Evolutionary conservation across 176 grass and related monocot species (phyloP), one percentile per base, ranked within the genome.

Genomic region (Avena insularis): DNA sequence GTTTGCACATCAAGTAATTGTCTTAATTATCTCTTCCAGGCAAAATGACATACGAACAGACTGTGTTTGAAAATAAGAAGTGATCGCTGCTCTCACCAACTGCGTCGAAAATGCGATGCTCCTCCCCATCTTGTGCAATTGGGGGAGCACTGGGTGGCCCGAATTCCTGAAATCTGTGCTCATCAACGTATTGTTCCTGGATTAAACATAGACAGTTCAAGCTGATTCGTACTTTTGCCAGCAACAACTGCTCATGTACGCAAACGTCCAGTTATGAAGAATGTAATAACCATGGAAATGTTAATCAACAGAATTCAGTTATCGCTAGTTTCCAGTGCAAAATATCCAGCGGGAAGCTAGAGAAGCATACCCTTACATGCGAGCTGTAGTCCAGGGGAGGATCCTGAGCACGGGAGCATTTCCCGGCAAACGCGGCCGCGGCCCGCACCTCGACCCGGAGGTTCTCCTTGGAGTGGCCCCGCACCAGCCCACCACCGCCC

Each of bases 61-160:
- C 16, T 70, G 2, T 12, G 12, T 63, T 85, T 12, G 21, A 23
- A 23, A 36, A 31, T 38, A 27, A 12, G 49, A 29, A 80, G 9
- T 29, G 20, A 16, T 33, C 12, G 29, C 1, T 83, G 38, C 55
- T 87, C 91, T 93, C 65, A 93, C 93, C 86, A 12, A 64, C 81
- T 50, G 75, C 29, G 68, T 87, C 82, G 67, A 87, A 79, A 82
- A 77, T 91, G 48, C n/a, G 54, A 47, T 72, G 38, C 12, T 84
- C 88, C 9, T 86, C 58, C 54, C 60, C 93, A 43, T 40, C 91
- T 75, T 86, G 90, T 33, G 77, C 89, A 84, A 98, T 91, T 57
- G 96, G 96, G 84, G 96, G 93, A 17, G 96, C 96, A 89, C 93
- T 96, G 8, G 96, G 93, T 43, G 93, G 90, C 51, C 90, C 85